These are phyloP conservation scores for Alternaria infectoria DNA, from an alignment of 2,329 filamentous ascomycete genomes.

Conservation along the genomic window DNA sequence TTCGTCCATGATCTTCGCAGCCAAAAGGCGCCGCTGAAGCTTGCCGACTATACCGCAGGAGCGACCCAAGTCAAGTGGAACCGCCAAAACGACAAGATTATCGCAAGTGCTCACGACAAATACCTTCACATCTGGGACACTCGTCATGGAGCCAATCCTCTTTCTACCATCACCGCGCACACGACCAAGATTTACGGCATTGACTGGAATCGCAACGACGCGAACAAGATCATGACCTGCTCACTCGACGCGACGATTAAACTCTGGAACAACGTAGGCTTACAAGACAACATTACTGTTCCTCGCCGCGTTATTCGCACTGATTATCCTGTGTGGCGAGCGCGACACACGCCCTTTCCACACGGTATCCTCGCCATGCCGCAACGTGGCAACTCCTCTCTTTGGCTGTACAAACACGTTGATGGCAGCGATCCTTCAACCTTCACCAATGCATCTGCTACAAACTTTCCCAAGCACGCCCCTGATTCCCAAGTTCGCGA, in stretches of 20 bases:
- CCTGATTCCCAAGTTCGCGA: constrained; percentile 74
- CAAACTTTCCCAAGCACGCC: constrained; percentile 61
- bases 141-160: constrained; percentile 75
- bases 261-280: constrained; percentile 80
- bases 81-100: constrained; percentile 80
- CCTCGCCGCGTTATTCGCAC: constrained; percentile 73
- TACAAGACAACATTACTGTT: constrained; percentile 54
- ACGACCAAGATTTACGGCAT: constrained; percentile 93
- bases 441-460: constrained; percentile 46
- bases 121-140: constrained; percentile 91
- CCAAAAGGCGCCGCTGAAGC: constrained; percentile 28
- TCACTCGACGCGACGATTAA: constrained; percentile 92
- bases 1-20: constrained; percentile 89
- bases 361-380: constrained; percentile 88
- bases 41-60: constrained; percentile 95
- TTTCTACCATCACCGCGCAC: constrained; percentile 86
- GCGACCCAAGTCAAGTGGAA: constrained; percentile 97
- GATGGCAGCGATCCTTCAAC: constrained; percentile 46
- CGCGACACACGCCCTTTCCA: constrained; percentile 89
- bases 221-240: constrained; percentile 79
- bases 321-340: constrained; percentile 87
- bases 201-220: constrained; percentile 85
- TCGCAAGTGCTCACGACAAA: constrained; percentile 89
- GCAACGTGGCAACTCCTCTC: constrained; percentile 81
- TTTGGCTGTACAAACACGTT: constrained; percentile 81